Percentiles rank a stretch among this genome's conserved stretches.
Evolutionary conservation across 805 yeast species (phyloP).

Genomic region (Candida bentonensis): DNA sequence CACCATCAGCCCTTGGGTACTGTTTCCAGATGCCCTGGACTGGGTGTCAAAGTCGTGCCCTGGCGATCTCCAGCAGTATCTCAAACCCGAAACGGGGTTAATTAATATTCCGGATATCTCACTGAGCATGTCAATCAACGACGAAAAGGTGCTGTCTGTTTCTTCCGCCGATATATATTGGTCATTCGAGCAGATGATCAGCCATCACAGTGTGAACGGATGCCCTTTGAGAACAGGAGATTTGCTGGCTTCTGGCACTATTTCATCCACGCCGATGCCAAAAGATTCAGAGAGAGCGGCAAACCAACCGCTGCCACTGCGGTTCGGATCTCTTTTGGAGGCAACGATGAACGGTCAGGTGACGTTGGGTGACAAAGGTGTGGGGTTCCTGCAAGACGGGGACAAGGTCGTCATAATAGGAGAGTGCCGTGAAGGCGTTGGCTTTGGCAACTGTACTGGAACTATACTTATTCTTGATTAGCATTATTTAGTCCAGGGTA

Average conservation of each 20-base stretch:
- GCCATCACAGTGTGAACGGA: constrained; percentile 16
- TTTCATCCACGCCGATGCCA: constrained; percentile 9
- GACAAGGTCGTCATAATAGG: constrained; percentile 11
- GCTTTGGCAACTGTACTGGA: not conserved
- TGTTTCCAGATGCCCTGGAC: constrained; percentile 13
- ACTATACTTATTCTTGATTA: too few relatives aligned
- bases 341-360: constrained; percentile 10
- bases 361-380: not conserved
- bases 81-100: constrained; percentile 7
- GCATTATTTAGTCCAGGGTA: too few relatives aligned
- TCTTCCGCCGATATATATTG: constrained; percentile 10
- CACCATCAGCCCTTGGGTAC: constrained; percentile 16
- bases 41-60: constrained; percentile 6
- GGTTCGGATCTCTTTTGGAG: constrained; percentile 14
- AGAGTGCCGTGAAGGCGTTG: constrained; percentile 5
- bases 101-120: not conserved
- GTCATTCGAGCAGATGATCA: constrained; percentile 16
- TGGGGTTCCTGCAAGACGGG: constrained; percentile 11
- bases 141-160: constrained; percentile 5
- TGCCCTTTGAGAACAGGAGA: constrained; percentile 14
- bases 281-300: too few relatives aligned
- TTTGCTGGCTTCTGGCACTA: constrained; percentile 16
- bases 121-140: not conserved
- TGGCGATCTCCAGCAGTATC: constrained; percentile 7
- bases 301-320: not conserved